Conservation (phyloP, 2,329 filamentous ascomycete species). For the Reticulascus tulasneorum region DNA sequence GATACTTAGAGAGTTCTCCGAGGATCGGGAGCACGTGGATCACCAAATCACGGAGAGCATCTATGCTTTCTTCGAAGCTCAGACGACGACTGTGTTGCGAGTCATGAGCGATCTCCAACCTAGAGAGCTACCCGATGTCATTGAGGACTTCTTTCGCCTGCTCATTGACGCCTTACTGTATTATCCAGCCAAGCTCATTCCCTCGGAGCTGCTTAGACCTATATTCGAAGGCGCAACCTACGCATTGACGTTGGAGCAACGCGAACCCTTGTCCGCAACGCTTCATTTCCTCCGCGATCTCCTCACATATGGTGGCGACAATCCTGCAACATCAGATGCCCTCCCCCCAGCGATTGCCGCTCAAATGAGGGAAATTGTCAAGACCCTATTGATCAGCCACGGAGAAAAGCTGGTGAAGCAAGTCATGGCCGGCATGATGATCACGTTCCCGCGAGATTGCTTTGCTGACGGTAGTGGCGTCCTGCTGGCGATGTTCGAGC, state of each 20-base stretch:
- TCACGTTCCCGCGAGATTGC: slow-evolving; percentile 92
- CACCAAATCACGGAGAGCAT: slow-evolving; percentile 79
- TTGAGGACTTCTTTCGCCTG: slow-evolving; percentile 95
- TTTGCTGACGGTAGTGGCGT: slow-evolving; percentile 93
- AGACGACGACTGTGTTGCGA: slow-evolving; percentile 83
- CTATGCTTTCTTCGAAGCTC: slow-evolving; percentile 91
- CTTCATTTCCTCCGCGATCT: slow-evolving; percentile 92
- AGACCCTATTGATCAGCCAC: slow-evolving; percentile 63
- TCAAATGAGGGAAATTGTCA: slow-evolving; percentile 70
- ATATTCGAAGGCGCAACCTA: slow-evolving; percentile 86
- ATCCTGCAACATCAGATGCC: slow-evolving; percentile 59
- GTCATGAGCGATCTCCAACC: slow-evolving; percentile 80
- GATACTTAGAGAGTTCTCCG: slow-evolving; percentile 91
- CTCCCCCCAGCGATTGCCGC: slow-evolving; percentile 56
- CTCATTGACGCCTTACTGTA: slow-evolving; percentile 89
- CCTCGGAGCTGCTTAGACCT: slow-evolving; percentile 71
- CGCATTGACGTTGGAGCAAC: slow-evolving; percentile 82
- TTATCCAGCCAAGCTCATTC: slow-evolving; percentile 80
- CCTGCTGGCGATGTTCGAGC: slow-evolving; percentile 82
- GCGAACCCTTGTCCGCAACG: slow-evolving; percentile 85
- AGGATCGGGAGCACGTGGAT: slow-evolving; percentile 81
- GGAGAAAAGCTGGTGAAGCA: slow-evolving; percentile 81
- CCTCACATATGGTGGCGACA: slow-evolving; percentile 79
- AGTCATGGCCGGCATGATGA: slow-evolving; percentile 97
- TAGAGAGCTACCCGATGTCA: slow-evolving; percentile 73